These are phyloP conservation scores for Thermothielavioides terrestris DNA, from an alignment of 495 filamentous ascomycete genomes.

Conservation along the genomic window DNA sequence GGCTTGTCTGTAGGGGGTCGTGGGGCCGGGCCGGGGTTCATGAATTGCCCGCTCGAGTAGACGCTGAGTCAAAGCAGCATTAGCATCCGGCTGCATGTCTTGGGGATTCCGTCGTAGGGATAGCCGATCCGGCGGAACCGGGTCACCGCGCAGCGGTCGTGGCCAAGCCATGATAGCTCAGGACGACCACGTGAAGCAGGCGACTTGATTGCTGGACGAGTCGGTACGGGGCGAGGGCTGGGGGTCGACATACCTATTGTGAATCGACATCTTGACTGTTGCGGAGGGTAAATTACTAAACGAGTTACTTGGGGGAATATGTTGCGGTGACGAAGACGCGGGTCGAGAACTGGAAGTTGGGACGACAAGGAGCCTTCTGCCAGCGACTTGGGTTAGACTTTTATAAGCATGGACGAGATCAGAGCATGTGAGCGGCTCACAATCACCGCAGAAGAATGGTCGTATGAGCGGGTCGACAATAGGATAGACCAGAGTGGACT, in stretches of 20 bases:
- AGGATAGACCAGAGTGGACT: not conserved
- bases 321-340: not conserved
- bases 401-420: no score
- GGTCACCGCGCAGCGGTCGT: not conserved
- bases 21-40: slow-evolving; percentile 94
- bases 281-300: not conserved
- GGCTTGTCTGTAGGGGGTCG: slow-evolving; percentile 79
- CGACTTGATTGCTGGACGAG: not conserved
- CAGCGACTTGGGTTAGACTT: no score
- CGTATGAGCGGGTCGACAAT: not conserved
- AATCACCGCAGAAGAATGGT: no score
- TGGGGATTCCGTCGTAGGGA: not conserved
- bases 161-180: not conserved
- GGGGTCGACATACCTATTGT: slow-evolving; percentile 10
- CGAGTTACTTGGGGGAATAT: not conserved
- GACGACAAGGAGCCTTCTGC: no score
- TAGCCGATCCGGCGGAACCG: no score
- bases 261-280: slow-evolving; percentile 10
- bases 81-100: slow-evolving; percentile 8
- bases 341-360: no score
- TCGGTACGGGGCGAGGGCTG: no score
- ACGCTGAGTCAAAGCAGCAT: slow-evolving; percentile 23
- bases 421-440: no score
- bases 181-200: no score
- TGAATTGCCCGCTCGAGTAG: slow-evolving; percentile 69